Evolutionary conservation across 306 rosid genomes (phyloP).

Genomic region (Casuarina cunninghamiana): DNA sequence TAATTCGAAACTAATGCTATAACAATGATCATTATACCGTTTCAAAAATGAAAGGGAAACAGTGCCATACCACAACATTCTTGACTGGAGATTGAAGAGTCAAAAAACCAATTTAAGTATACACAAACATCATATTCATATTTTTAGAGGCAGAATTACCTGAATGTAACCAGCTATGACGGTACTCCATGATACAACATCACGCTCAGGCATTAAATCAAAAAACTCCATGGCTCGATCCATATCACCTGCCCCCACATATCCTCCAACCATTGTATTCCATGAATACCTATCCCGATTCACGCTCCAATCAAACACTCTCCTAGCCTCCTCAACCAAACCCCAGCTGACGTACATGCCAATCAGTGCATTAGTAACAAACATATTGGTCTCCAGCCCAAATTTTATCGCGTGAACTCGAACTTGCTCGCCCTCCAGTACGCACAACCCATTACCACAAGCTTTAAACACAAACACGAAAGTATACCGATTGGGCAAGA

Average conservation of each 20-base stretch:
- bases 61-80: not conserved
- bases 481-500: conserved; percentile 46
- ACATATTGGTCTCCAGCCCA: conserved; percentile 57
- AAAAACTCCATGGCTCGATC: conserved; percentile 45
- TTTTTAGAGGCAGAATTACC: conserved; percentile 32
- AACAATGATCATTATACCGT: not conserved
- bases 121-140: not conserved
- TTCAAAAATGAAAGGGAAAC: not conserved
- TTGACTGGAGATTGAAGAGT: not conserved
- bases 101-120: not conserved
- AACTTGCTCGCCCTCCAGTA: conserved; percentile 55
- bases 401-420: conserved; percentile 45
- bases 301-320: conserved; percentile 41
- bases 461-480: conserved; percentile 57
- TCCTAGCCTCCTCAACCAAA: conserved; percentile 39
- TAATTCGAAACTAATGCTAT: not conserved
- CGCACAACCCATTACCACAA: conserved; percentile 52
- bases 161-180: conserved; percentile 72
- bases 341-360: conserved; percentile 61
- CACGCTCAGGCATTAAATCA: conserved; percentile 51
- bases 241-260: conserved; percentile 44
- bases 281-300: conserved; percentile 60
- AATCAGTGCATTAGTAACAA: conserved; percentile 61
- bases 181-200: conserved; percentile 70
- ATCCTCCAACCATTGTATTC: conserved; percentile 63